Evolutionary conservation across 805 yeast species (phyloP).

Genomic region (Wickerhamiella spandovensis): DNA sequence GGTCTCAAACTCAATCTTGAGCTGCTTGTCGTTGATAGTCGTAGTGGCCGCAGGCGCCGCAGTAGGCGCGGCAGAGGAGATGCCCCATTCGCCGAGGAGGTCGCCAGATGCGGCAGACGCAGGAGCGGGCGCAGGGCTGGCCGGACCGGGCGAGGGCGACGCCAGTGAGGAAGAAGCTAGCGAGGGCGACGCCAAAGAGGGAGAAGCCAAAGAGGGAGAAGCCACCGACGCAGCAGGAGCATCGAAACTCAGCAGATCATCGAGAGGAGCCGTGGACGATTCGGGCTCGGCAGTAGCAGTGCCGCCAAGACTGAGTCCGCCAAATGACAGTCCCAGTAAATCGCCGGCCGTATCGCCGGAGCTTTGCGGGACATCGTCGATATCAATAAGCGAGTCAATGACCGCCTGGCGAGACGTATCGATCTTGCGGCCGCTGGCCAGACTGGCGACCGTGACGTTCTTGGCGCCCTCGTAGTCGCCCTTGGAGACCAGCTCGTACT

Average conservation of each 20-base stretch:
- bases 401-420: conserved; percentile 27
- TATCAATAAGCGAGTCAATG: conserved; percentile 53
- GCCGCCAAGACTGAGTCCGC: conserved; percentile 31
- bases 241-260: background rate
- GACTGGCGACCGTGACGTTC: conserved; percentile 29
- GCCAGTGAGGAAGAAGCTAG: no score
- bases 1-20: conserved; percentile 38
- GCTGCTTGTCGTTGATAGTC: conserved; percentile 22
- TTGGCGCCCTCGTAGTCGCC: conserved; percentile 50
- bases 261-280: conserved; percentile 1
- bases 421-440: conserved; percentile 15
- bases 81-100: conserved; percentile 2
- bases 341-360: conserved; percentile 32
- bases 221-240: conserved; percentile 15
- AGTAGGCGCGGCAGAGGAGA: conserved; percentile 5
- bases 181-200: background rate
- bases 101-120: conserved; percentile 4
- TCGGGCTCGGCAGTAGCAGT: conserved; percentile 8
- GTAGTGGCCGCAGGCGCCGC: conserved; percentile 11
- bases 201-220: conserved; percentile 14
- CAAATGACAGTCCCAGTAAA: conserved; percentile 51
- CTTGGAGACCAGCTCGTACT: conserved; percentile 48
- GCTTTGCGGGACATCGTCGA: conserved; percentile 40
- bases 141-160: conserved; percentile 10
- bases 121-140: conserved; percentile 8